Percentiles rank a stretch among this genome's conserved stretches.
Conservation (phyloP, 345 rosid genomes). For the Excoecaria cochinchinensis region DNA sequence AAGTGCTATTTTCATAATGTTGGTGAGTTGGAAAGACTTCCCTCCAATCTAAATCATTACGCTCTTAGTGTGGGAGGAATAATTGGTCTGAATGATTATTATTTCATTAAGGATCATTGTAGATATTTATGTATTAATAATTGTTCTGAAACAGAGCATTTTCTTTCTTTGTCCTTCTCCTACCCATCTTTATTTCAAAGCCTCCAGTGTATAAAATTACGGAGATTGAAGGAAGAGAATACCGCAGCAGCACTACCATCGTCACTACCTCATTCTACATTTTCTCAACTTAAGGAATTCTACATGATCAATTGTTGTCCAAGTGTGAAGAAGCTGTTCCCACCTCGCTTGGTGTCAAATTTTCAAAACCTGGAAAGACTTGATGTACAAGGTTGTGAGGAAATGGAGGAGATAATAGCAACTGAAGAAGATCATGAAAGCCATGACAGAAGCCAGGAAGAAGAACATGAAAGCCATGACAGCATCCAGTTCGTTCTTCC, state of each 20-base stretch:
- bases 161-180: not conserved
- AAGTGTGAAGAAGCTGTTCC: constrained; percentile 14
- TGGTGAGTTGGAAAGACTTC: not conserved
- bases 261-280: not conserved
- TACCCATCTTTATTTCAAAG: not conserved
- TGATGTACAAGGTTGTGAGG: not conserved
- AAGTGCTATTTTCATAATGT: not conserved
- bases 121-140: not conserved
- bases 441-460: too few relatives aligned
- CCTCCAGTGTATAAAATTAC: not conserved
- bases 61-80: not conserved
- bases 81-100: not conserved
- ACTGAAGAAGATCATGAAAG: not conserved
- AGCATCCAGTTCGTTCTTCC: not conserved
- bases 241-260: not conserved
- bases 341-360: constrained; percentile 5
- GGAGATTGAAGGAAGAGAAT: not conserved
- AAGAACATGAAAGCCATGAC: too few relatives aligned
- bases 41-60: not conserved
- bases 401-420: constrained; percentile 21
- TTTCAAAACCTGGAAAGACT: constrained; percentile 5
- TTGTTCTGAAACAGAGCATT: not conserved
- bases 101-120: too few relatives aligned
- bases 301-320: not conserved
- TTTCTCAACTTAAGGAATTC: not conserved